Conservation (phyloP, 2,329 filamentous ascomycete species). For the Coniella vitis region DNA sequence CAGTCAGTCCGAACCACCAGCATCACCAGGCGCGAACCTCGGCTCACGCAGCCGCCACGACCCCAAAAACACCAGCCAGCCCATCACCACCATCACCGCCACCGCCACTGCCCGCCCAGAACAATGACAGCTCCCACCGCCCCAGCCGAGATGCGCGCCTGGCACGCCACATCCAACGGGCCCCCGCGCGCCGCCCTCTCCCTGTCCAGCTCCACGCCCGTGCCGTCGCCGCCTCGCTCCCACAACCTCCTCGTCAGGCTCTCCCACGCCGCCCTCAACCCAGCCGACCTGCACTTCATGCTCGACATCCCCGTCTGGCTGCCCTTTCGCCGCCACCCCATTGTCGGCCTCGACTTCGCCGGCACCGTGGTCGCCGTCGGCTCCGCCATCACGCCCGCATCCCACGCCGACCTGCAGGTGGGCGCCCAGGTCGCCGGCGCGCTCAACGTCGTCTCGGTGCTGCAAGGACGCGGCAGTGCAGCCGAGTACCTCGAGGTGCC, state of each 20-base stretch:
- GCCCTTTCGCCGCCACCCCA: slow-evolving; percentile 25
- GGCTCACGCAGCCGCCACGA: too few relatives aligned
- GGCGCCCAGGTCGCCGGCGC: slow-evolving; percentile 27
- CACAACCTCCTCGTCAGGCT: slow-evolving; percentile 26
- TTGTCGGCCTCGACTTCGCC: slow-evolving; percentile 28
- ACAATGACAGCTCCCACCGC: neutral
- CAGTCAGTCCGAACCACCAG: too few relatives aligned
- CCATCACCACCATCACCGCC: neutral
- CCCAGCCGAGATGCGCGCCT: slow-evolving; percentile 3
- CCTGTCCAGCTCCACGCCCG: too few relatives aligned
- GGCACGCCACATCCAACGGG: neutral
- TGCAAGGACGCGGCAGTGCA: slow-evolving; percentile 26
- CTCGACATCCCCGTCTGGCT: slow-evolving; percentile 23
- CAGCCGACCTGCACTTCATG: slow-evolving; percentile 29
- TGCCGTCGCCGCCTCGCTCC: slow-evolving; percentile 7
- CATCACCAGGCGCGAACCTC: too few relatives aligned
- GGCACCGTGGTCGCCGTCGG: slow-evolving; percentile 27
- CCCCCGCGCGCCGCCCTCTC: too few relatives aligned
- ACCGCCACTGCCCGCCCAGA: neutral
- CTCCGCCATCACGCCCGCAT: slow-evolving; percentile 11
- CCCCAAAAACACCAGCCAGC: too few relatives aligned
- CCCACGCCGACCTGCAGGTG: slow-evolving; percentile 11
- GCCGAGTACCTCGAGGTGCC: slow-evolving; percentile 29
- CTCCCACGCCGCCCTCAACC: slow-evolving; percentile 30
- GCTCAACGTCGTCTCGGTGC: slow-evolving; percentile 22